phyloP scores from a whole-genome alignment of 164 flowering plant species.

The Chimonanthus salicifolius region DNA sequence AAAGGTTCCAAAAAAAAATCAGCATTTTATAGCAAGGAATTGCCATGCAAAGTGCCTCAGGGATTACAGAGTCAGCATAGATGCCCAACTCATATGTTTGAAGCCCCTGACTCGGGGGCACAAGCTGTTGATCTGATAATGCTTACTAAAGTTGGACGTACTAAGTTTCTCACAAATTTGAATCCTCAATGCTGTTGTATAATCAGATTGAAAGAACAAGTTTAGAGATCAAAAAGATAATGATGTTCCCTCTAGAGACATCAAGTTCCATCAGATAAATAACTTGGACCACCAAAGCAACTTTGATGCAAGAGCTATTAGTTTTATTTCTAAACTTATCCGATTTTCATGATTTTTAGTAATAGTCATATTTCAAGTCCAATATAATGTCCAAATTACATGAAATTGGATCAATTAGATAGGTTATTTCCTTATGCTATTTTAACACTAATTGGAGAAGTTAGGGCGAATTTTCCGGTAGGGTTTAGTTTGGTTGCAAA shows the following conservation, averaged over 20 bases:
- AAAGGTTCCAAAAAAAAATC: not conserved
- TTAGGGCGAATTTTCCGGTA: no score
- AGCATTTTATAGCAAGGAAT: no score
- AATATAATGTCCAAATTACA: no score
- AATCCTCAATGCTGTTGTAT: not conserved
- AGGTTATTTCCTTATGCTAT: no score
- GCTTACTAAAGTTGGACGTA: not conserved
- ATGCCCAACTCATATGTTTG: not conserved
- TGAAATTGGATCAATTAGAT: no score
- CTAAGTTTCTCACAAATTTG: not conserved
- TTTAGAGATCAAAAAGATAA: not conserved
- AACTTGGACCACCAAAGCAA: not conserved
- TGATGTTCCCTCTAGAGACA: not conserved
- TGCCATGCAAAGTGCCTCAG: no score
- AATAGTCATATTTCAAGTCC: no score
- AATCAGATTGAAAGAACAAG: not conserved
- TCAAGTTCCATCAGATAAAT: not conserved
- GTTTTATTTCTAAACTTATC: no score
- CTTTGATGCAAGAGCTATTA: no score
- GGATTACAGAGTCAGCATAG: not conserved
- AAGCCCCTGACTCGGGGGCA: not conserved
- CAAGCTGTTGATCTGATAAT: not conserved
- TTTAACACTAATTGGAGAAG: no score
- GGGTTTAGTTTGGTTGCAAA: no score
- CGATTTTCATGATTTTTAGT: no score